Evolutionary conservation across 2,329 filamentous ascomycete genomes (phyloP).

Genomic region (Alternaria burnsii): DNA sequence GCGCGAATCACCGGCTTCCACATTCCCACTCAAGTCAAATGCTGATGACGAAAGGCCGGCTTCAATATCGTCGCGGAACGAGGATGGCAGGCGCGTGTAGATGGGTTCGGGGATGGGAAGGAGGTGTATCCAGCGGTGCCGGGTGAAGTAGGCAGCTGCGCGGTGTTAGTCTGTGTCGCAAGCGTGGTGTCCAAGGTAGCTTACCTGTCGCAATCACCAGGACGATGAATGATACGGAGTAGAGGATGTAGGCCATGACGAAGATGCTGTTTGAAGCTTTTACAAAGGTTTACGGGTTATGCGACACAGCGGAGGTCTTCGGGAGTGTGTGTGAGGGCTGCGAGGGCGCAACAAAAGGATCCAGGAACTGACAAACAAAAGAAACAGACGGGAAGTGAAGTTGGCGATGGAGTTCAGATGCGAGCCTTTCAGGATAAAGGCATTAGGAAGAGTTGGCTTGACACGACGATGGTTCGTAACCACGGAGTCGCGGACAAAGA

Average conservation of each 20-base stretch:
- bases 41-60: constrained; percentile 82
- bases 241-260: constrained; percentile 82
- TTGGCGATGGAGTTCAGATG: constrained; percentile 16
- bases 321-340: constrained; percentile 22
- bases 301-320: constrained; percentile 26
- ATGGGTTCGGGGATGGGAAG: constrained; percentile 70
- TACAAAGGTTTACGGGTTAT: constrained; percentile 7
- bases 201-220: constrained; percentile 75
- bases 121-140: constrained; percentile 76
- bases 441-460: constrained; percentile 6
- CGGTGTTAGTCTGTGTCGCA: constrained; percentile 22
- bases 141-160: constrained; percentile 79
- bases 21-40: constrained; percentile 84
- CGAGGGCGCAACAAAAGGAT: constrained; percentile 12
- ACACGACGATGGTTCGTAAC: constrained; percentile 13
- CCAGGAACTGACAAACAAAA: constrained; percentile 17
- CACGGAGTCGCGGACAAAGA: constrained; percentile 22
- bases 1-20: constrained; percentile 79
- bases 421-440: constrained; percentile 5
- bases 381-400: constrained; percentile 14
- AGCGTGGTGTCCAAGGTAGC: constrained; percentile 23
- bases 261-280: constrained; percentile 17
- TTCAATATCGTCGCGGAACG: constrained; percentile 86
- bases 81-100: constrained; percentile 79
- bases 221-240: constrained; percentile 75